A percentile compares a stretch with the other conserved stretches of the same genome.
These are phyloP conservation scores for Vicia villosa DNA, from an alignment of 306 rosid species.

Conservation along the genomic window DNA sequence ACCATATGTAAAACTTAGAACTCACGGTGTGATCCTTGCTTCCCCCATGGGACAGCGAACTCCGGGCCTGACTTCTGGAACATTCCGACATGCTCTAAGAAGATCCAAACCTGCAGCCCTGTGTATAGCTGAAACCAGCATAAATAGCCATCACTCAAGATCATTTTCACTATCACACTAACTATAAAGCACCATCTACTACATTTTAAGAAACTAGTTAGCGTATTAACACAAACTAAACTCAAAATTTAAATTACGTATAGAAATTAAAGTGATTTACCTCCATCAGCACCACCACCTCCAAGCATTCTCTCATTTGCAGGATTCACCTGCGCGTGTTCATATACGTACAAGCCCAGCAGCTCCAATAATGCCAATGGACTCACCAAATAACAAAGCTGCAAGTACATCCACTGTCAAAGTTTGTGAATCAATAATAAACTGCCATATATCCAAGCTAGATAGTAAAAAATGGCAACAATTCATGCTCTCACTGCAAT, in stretches of 20 bases:
- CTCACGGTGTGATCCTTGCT: slow-evolving; percentile 88
- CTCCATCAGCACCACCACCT: slow-evolving; percentile 97
- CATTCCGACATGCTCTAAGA: slow-evolving; percentile 61
- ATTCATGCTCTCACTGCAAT: background rate
- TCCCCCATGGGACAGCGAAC: slow-evolving; percentile 92
- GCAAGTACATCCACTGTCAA: slow-evolving; percentile 94
- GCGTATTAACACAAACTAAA: background rate
- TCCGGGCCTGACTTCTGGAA: slow-evolving; percentile 70
- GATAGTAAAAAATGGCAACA: slow-evolving; percentile 28
- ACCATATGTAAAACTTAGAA: slow-evolving; percentile 8
- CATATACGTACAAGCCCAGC: slow-evolving; percentile 56
- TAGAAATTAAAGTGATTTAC: slow-evolving; percentile 36
- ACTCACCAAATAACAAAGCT: slow-evolving; percentile 83
- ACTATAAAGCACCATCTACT: background rate
- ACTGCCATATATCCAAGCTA: slow-evolving; percentile 50
- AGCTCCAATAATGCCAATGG: slow-evolving; percentile 84
- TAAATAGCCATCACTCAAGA: background rate
- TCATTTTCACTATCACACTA: no score
- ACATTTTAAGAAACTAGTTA: background rate
- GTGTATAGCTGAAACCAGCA: slow-evolving; percentile 64
- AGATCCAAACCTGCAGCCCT: slow-evolving; percentile 87
- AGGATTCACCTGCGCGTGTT: slow-evolving; percentile 69
- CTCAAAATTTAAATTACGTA: slow-evolving; percentile 1
- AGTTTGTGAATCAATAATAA: slow-evolving; percentile 95
- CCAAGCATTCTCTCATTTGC: slow-evolving; percentile 95